Evolutionary conservation across 345 rosid species (phyloP).

Genomic region (Salix dunnii): DNA sequence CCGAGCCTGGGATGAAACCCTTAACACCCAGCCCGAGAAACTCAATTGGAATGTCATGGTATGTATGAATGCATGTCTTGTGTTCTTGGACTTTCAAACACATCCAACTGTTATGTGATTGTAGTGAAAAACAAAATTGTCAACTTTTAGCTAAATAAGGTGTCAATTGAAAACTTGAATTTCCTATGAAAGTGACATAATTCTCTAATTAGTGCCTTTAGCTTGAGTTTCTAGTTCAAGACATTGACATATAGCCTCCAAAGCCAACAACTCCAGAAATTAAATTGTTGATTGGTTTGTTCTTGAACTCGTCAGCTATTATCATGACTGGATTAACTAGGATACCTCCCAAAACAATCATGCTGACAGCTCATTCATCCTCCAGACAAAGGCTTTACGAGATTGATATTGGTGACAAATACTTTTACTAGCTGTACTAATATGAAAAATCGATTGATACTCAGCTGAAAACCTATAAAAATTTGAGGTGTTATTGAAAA

Average conservation of each 20-base stretch:
- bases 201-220: background rate
- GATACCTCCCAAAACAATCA: background rate
- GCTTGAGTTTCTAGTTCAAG: too few species aligned
- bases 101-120: background rate
- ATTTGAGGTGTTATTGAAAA: background rate
- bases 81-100: too few species aligned
- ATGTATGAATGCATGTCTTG: background rate
- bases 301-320: background rate
- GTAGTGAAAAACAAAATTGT: background rate
- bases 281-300: background rate
- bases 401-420: too few species aligned
- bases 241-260: background rate
- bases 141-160: background rate
- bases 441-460: background rate
- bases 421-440: background rate
- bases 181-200: background rate
- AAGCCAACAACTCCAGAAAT: background rate
- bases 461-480: background rate
- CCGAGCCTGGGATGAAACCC: conserved; percentile 93
- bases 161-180: background rate
- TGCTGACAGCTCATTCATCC: background rate
- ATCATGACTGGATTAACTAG: background rate
- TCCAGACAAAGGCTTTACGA: background rate
- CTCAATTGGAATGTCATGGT: conserved; percentile 98
- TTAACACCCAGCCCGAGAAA: conserved; percentile 87